Conservation (phyloP, 2,329 filamentous ascomycete genomes). For the Nigrospora osmanthi region DNA sequence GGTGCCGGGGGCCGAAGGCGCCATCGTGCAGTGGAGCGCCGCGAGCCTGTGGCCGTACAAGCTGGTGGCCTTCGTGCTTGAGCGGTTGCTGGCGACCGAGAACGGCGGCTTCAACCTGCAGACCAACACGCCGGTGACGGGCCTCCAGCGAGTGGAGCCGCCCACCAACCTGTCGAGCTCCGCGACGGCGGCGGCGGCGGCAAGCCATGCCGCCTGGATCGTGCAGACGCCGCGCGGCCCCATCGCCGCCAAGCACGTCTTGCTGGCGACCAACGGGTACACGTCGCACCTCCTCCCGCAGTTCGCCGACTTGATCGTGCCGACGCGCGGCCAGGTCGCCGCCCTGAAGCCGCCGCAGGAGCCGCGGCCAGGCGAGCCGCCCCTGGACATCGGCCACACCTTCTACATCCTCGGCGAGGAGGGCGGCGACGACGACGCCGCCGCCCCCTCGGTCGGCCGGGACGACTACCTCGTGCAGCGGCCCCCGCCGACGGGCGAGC, state of each 20-base stretch:
- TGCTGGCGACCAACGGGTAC: slow-evolving; percentile 80
- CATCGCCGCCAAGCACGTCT: slow-evolving; percentile 53
- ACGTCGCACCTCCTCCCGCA: slow-evolving; percentile 66
- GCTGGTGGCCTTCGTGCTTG: slow-evolving; percentile 64
- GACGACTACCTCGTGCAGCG: slow-evolving; percentile 71
- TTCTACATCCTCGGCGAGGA: slow-evolving; percentile 54
- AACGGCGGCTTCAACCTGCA: slow-evolving; percentile 59
- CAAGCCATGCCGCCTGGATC: slow-evolving; percentile 37
- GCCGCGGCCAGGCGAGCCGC: slow-evolving; percentile 1
- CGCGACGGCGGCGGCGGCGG: slow-evolving; percentile 7
- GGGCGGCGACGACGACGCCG: slow-evolving; percentile 4
- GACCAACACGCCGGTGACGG: slow-evolving; percentile 60
- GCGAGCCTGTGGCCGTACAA: slow-evolving; percentile 80
- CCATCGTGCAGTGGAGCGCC: slow-evolving; percentile 56
- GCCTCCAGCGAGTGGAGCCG: slow-evolving; percentile 28
- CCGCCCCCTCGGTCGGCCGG: slow-evolving; percentile 24
- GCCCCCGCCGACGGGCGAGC: slow-evolving; percentile 46
- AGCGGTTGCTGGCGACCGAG: slow-evolving; percentile 37
- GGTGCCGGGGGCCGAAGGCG: slow-evolving; percentile 50
- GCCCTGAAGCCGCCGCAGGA: slow-evolving; percentile 50
- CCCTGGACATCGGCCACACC: slow-evolving; percentile 41
- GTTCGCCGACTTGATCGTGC: slow-evolving; percentile 66
- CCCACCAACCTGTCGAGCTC: slow-evolving; percentile 6
- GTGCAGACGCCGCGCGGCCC: slow-evolving; percentile 63
- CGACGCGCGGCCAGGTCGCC: slow-evolving; percentile 67